phyloP scores from a whole-genome alignment of 139 green algal genomes.

The Deuterostichococcus epilithicus region DNA sequence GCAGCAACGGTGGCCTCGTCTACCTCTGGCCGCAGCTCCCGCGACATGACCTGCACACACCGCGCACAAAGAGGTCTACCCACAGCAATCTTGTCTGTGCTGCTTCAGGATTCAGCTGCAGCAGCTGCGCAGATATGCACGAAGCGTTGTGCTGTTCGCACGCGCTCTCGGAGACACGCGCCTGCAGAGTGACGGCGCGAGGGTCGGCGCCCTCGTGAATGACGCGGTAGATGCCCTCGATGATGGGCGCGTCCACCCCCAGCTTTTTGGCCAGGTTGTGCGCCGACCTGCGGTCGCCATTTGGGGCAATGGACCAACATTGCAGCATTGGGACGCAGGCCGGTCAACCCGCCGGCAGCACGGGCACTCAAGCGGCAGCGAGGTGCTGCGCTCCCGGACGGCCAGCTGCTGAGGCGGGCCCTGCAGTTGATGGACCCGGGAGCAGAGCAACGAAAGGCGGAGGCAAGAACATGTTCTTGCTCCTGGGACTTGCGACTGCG shows the following conservation, averaged over 20 bases:
- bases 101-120: background rate
- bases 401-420: too few species aligned
- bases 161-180: background rate
- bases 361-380: too few species aligned
- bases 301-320: background rate
- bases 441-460: too few species aligned
- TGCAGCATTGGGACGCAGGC: background rate
- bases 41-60: conserved; percentile 42
- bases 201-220: conserved; percentile 58
- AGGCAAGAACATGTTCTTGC: background rate
- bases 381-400: too few species aligned
- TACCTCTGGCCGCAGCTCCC: conserved; percentile 58
- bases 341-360: too few species aligned
- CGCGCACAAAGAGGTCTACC: conserved; percentile 8
- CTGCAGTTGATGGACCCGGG: too few species aligned
- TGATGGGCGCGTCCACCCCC: conserved; percentile 69
- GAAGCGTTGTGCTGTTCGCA: background rate
- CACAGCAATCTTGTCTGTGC: background rate
- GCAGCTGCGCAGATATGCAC: background rate
- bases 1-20: conserved; percentile 14
- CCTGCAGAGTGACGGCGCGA: background rate
- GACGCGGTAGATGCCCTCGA: conserved; percentile 74
- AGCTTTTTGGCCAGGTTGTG: conserved; percentile 49
- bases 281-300: conserved; percentile 24
- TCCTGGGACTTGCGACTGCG: background rate